These are phyloP conservation scores for Suillus bovinus DNA, from an alignment of 768 basidiomycete genomes.

Conservation along the genomic window DNA sequence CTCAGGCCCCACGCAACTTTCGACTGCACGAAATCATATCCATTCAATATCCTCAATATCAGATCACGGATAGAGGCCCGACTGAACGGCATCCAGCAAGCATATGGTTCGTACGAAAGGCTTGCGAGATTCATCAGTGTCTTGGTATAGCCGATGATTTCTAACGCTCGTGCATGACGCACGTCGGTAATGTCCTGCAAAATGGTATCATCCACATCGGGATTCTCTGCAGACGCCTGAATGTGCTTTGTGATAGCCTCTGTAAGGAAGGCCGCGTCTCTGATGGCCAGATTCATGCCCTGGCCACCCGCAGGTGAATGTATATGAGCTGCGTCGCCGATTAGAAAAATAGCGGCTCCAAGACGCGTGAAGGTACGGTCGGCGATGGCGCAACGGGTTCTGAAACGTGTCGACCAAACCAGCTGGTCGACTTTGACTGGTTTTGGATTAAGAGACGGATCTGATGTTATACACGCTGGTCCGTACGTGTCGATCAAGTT, in stretches of 20 bases:
- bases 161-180: constrained; percentile 42
- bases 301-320: constrained; percentile 57
- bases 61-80: constrained; percentile 26
- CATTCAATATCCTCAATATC: constrained; percentile 22
- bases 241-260: constrained; percentile 40
- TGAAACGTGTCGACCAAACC: constrained; percentile 44
- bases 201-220: constrained; percentile 24
- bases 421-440: constrained; percentile 36
- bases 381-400: constrained; percentile 41
- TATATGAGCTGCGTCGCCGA: constrained; percentile 50
- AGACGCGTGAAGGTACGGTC: constrained; percentile 35
- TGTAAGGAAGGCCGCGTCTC: constrained; percentile 50
- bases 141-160: constrained; percentile 44
- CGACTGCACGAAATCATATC: constrained; percentile 18
- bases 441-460: constrained; percentile 7
- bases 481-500: constrained; percentile 2
- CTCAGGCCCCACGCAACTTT: constrained; percentile 27
- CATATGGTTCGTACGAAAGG: constrained; percentile 20
- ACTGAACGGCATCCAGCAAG: constrained; percentile 29
- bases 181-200: constrained; percentile 36
- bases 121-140: constrained; percentile 26
- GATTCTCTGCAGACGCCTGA: constrained; percentile 14
- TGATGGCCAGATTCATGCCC: constrained; percentile 59
- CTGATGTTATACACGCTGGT: background rate
- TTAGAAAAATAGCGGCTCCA: constrained; percentile 18